Evolutionary conservation across 2,329 filamentous ascomycete genomes (phyloP).

Genomic region (Aspergillus fischeri): DNA sequence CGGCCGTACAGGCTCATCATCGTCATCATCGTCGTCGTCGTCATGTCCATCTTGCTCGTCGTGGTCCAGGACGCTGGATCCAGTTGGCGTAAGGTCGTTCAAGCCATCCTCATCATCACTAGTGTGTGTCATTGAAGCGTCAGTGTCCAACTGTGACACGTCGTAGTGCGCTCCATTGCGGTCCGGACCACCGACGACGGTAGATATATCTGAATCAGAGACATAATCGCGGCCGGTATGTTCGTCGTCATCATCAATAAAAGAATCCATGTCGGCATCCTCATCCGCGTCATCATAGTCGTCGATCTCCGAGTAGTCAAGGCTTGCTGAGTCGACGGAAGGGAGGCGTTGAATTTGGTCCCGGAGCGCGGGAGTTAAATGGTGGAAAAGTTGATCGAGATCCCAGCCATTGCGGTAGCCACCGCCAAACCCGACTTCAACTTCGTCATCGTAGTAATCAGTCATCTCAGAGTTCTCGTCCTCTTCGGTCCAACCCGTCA

Average conservation of each 20-base stretch:
- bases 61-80: constrained; percentile 3
- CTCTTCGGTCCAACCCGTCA: constrained; percentile 43
- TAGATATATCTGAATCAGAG: constrained; percentile 30
- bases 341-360: not conserved
- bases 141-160: constrained; percentile 16
- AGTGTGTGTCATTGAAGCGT: constrained; percentile 11
- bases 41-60: constrained; percentile 9
- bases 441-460: constrained; percentile 33
- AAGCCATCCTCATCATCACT: constrained; percentile 12
- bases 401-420: constrained; percentile 22
- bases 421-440: constrained; percentile 30
- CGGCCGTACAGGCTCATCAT: constrained; percentile 20
- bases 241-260: constrained; percentile 33
- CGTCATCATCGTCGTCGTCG: constrained; percentile 17
- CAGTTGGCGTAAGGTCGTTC: not conserved
- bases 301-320: constrained; percentile 15
- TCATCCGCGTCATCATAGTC: constrained; percentile 25
- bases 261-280: constrained; percentile 32
- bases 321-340: not conserved
- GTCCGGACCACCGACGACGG: constrained; percentile 25
- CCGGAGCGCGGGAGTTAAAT: not conserved
- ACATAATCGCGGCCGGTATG: constrained; percentile 13
- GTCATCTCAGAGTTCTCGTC: constrained; percentile 41
- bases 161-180: constrained; percentile 10
- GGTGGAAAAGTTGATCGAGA: not conserved